Conservation (phyloP, 2,329 filamentous ascomycete genomes). For the Arthrobotrys entomopaga region DNA sequence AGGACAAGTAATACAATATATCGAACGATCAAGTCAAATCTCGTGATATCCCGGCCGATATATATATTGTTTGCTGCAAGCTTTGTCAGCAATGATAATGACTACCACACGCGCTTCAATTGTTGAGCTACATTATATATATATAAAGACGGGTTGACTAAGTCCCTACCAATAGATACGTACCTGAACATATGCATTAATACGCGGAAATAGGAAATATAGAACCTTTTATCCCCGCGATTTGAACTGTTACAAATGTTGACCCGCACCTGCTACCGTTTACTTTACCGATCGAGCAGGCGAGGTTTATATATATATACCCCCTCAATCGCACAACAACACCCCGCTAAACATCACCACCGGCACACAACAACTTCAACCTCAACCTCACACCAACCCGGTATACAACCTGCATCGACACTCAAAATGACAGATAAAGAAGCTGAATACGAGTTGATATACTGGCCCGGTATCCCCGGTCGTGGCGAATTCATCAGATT, state of each 20-base stretch:
- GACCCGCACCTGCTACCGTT: too few species aligned
- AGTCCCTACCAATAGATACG: too few species aligned
- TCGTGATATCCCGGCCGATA: too few species aligned
- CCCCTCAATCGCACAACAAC: neutral
- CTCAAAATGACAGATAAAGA: constrained; percentile 35
- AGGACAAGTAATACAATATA: too few species aligned
- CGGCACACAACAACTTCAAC: neutral
- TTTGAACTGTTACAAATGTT: neutral
- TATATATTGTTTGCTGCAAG: too few species aligned
- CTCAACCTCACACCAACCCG: neutral
- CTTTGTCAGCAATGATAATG: too few species aligned
- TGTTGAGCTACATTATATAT: too few species aligned
- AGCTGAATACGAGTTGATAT: constrained; percentile 68
- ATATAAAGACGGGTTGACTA: too few species aligned
- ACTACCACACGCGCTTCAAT: too few species aligned
- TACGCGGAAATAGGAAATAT: neutral
- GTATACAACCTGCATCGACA: neutral
- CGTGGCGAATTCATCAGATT: constrained; percentile 80
- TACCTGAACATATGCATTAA: too few species aligned
- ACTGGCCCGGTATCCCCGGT: constrained; percentile 77
- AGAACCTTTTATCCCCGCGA: neutral
- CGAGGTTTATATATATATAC: neutral
- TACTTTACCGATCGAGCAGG: too few species aligned
- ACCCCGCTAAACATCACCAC: neutral
- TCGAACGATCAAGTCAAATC: too few species aligned